Evolutionary conservation across 2,329 filamentous ascomycete species (phyloP).

Genomic region (Nemania diffusa): DNA sequence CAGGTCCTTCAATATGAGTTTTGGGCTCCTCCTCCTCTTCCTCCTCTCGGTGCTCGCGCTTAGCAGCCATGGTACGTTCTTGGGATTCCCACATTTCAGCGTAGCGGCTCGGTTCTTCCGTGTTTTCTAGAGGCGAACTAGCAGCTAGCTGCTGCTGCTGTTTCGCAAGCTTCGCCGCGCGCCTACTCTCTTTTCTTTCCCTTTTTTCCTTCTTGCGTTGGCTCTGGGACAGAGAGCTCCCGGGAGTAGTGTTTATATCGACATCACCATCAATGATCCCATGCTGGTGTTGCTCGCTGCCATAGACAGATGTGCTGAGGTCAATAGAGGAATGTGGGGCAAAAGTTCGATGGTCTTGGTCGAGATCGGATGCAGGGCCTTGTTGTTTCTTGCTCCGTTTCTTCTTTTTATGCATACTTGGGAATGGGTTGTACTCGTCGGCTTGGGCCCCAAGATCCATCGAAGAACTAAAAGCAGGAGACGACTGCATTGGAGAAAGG

Average conservation of each 20-base stretch:
- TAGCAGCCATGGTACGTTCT: slow-evolving; percentile 11
- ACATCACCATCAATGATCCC: no score
- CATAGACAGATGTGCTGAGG: no score
- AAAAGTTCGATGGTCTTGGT: no score
- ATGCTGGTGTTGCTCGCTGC: no score
- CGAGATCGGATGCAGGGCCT: slow-evolving; percentile 11
- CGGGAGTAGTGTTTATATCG: no score
- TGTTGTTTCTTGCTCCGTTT: slow-evolving; percentile 52
- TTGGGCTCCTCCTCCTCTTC: slow-evolving; percentile 19
- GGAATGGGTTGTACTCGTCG: not conserved
- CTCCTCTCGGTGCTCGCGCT: slow-evolving; percentile 9
- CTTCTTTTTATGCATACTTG: slow-evolving; percentile 39
- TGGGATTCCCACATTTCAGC: slow-evolving; percentile 29
- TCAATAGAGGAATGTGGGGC: no score
- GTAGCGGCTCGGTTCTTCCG: slow-evolving; percentile 26
- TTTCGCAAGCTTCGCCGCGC: slow-evolving; percentile 30
- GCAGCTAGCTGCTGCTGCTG: slow-evolving; percentile 15
- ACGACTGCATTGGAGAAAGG: slow-evolving; percentile 9
- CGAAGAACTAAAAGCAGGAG: not conserved
- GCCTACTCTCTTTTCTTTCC: slow-evolving; percentile 33
- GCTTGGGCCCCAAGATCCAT: slow-evolving; percentile 2
- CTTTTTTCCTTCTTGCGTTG: slow-evolving; percentile 26
- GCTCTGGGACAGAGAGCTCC: not conserved
- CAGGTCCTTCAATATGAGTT: not conserved
- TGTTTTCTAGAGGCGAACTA: not conserved